Base-by-base conservation (phyloP, 768 basidiomycete genomes). In the Pulveroboletus sp. region DNA sequence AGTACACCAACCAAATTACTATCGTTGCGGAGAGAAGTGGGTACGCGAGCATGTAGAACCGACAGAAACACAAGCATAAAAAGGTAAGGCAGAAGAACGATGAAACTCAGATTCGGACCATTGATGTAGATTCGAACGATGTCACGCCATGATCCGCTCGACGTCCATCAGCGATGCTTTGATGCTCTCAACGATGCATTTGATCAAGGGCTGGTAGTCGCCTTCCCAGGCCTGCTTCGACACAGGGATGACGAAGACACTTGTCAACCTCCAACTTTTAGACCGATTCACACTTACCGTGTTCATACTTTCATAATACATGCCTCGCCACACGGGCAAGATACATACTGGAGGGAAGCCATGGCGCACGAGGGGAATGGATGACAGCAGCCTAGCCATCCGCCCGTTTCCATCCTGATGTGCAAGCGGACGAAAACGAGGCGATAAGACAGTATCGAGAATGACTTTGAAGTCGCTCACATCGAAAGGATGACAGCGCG, bases 351-450 rank as follows among this genome's bases (percentile, higher is more conserved):
- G 60, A 35, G 68, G 68, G 38, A 58, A 68, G 28, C 68, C 68
- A 17, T 62, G 57, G 27, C 65, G 69, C 6, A 69, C 39, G 17
- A 69, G 61, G 11, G 68, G 68, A 6, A 69, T 69, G 40, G 69
- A 71, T 0, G 68, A 70, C 6, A 69, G 38, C 8, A 69, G 47
- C 32, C 63, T 59, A 13, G 68, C 66, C 62, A 69, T 64, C 8
- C 68, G 60, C n/a, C 69, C 66, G 49, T 69, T 69, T 40, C 69
- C 68, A 17, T 69, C 64, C 68, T 69, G 24, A n/a, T 6, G 13
- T 39, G 37, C 3, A 18, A 8, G 8, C 8, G 15, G 46, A 18
- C 15, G 30, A n/a, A 18, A 10, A 43, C 35, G 32, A 44, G 28
- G 28, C 15, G 39, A 56, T 36, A 13, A 38, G 33, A 41, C 8